Evolutionary conservation across 2,329 filamentous ascomycete species (phyloP).

Genomic region (Colletotrichum scovillei): DNA sequence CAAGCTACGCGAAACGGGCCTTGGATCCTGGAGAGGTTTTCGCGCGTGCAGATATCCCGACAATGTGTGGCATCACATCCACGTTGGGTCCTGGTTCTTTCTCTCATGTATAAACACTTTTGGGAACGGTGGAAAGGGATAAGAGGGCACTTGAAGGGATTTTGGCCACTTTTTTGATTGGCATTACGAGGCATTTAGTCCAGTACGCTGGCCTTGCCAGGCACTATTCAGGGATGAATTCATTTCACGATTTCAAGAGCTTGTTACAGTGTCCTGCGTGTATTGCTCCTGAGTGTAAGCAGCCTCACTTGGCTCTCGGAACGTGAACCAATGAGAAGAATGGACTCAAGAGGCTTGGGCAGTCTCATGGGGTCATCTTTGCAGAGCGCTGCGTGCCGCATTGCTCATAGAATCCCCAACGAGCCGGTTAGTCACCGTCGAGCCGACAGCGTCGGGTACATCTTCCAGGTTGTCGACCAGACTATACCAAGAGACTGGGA

Average conservation of each 20-base stretch:
- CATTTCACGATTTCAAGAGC: not conserved
- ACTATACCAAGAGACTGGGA: not conserved
- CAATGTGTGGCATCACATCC: not conserved
- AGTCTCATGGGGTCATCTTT: not conserved
- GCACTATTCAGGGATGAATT: not conserved
- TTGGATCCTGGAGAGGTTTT: slow-evolving; percentile 10
- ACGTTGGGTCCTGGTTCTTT: not conserved
- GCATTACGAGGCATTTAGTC: slow-evolving; percentile 23
- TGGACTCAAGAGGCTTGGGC: not conserved
- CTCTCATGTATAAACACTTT: slow-evolving; percentile 16
- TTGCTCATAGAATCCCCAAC: not conserved
- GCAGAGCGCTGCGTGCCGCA: no score
- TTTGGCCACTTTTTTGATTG: not conserved
- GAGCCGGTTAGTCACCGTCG: no score
- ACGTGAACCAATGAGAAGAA: not conserved
- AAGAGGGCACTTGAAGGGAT: not conserved
- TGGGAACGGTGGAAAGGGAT: not conserved
- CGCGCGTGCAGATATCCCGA: not conserved
- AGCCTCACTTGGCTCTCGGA: not conserved
- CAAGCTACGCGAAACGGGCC: not conserved
- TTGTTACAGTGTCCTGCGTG: not conserved
- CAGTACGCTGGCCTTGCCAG: not conserved
- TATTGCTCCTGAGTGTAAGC: not conserved
- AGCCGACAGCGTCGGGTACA: not conserved
- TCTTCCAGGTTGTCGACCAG: not conserved